A percentile compares a stretch with the other conserved stretches of the same genome.
Evolutionary conservation across 768 basidiomycete genomes (phyloP).

Genomic region (Xerocomellus amylosporus): DNA sequence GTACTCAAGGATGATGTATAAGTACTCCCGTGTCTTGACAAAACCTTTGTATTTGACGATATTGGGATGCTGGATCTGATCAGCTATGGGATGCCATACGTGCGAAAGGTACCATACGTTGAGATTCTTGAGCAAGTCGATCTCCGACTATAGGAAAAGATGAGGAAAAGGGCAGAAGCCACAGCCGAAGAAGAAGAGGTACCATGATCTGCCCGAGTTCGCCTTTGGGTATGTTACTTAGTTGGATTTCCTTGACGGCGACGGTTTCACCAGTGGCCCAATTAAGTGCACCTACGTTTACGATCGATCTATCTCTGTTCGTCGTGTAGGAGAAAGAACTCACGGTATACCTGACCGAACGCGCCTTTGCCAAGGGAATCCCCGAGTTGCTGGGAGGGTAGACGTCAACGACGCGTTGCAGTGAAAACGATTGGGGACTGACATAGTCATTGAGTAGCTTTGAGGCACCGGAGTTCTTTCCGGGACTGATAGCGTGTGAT

Average conservation of each 20-base stretch:
- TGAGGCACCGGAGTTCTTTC: constrained; percentile 36
- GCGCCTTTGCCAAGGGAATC: constrained; percentile 96
- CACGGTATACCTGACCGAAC: constrained; percentile 95
- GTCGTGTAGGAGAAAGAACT: constrained; percentile 33
- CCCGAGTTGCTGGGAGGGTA: constrained; percentile 74
- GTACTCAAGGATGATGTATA: constrained; percentile 96
- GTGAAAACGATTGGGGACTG: constrained; percentile 18
- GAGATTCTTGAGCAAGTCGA: constrained; percentile 94
- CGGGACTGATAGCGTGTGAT: constrained; percentile 20
- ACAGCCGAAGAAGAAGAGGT: constrained; percentile 2
- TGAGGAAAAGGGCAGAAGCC: constrained; percentile 6
- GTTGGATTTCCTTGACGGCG: constrained; percentile 95
- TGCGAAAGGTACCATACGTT: constrained; percentile 54
- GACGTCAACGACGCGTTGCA: constrained; percentile 6
- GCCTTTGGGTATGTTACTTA: constrained; percentile 89
- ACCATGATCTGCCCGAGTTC: constrained; percentile 99
- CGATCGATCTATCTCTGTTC: constrained; percentile 73
- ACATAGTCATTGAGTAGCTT: constrained; percentile 69
- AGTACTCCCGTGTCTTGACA: constrained; percentile 87
- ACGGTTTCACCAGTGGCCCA: constrained; percentile 98
- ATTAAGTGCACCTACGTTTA: constrained; percentile 70
- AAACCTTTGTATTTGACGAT: constrained; percentile 99
- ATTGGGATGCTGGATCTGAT: constrained; percentile 72
- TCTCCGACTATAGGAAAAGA: constrained; percentile 69
- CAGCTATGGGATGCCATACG: constrained; percentile 3